Base-by-base conservation (phyloP, 2,329 filamentous ascomycete genomes). In the Colletotrichum sublineola region DNA sequence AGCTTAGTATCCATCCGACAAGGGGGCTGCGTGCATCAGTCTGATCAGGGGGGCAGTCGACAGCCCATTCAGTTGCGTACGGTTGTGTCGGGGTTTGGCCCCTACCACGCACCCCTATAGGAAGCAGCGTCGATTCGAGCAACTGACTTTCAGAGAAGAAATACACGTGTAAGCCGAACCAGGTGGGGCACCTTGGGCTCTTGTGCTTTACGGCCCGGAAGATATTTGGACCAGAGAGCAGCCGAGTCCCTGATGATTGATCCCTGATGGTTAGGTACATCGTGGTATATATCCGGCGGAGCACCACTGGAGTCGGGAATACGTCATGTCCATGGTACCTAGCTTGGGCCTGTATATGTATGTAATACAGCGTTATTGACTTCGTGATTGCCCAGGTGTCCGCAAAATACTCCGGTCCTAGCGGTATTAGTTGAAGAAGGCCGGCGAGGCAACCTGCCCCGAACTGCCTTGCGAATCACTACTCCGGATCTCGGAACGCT, bases 81-180 rank as follows among this genome's bases (percentile, higher is more conserved):
- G 60, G 60, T 63, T 52, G 33, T 33, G 60, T 52, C 46, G 60
- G n/a, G 60, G 8, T 63, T 63, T 63, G 60, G 44, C 60, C 44
- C 42, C 31, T 42, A 40, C 38, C 38, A 40, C 2, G 38, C 33
- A 44, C 58, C 11, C 33, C 6, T 20, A 3, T 12, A 57, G 15
- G 9, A 29, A 12, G n/a, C 9, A 63, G 46, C 11, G 20, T 53
- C 24, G 62, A 38, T 38, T 44, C 38, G 50, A 36, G 38, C 62
- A 55, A 42, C 38, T 33, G 24, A 31, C 48, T n/a, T 29, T 20
- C 18, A 55, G 44, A 64, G 24, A 55, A 64, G 50, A 46, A 46
- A 46, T n/a, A 14, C 44, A 15, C 40, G 40, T 42, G 44, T 44
- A 55, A 55, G 50, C 62, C 46, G 48, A 63, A 36, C 50, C 24